Evolutionary conservation across 176 grass and related monocot species (phyloP).

Genomic region (Metroxylon sagu): DNA sequence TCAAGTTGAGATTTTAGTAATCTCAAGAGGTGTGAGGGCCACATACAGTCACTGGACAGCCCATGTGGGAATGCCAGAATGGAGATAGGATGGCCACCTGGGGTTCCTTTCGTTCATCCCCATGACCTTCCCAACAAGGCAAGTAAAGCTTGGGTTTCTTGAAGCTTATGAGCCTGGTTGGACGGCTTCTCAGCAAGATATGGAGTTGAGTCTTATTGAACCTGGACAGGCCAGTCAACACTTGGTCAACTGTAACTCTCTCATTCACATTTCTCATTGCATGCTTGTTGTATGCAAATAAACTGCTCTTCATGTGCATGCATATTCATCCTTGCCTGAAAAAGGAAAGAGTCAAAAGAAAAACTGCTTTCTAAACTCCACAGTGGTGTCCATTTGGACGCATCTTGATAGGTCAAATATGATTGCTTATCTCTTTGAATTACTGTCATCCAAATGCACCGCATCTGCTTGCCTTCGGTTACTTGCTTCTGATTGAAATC

Average conservation of each 20-base stretch:
- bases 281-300: background rate
- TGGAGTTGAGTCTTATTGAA: constrained; percentile 52
- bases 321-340: no score
- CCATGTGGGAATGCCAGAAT: constrained; percentile 42
- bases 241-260: background rate
- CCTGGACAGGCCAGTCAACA: background rate
- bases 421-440: no score
- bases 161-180: constrained; percentile 93
- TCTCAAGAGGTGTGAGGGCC: constrained; percentile 65
- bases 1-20: constrained; percentile 87
- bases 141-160: constrained; percentile 74
- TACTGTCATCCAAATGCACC: no score
- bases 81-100: constrained; percentile 79
- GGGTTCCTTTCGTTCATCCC: constrained; percentile 92
- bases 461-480: background rate
- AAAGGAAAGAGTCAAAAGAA: no score
- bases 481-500: background rate
- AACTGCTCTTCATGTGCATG: no score
- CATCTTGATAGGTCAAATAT: no score
- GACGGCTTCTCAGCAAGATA: constrained; percentile 71
- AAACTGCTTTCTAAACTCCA: background rate
- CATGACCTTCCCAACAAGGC: constrained; percentile 96
- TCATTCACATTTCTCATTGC: background rate
- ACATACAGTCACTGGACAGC: constrained; percentile 42
- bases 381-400: no score